Percentiles rank a stretch among this genome's conserved stretches.
phyloP scores from a whole-genome alignment of 257 asterid genomes.

The Petrea volubilis region DNA sequence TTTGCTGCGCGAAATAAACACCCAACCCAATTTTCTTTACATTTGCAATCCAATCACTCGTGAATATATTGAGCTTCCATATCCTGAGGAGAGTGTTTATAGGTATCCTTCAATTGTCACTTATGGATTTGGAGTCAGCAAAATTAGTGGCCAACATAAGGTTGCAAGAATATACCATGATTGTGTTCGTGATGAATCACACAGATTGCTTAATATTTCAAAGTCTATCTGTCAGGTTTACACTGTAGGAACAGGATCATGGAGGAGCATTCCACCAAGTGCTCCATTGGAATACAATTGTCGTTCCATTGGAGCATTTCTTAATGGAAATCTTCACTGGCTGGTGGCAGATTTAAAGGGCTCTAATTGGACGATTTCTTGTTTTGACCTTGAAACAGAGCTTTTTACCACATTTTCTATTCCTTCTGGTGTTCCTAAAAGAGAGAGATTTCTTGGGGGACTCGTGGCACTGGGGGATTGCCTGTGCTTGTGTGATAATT shows the following conservation, averaged over 20 bases:
- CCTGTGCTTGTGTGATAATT: conserved; percentile 32
- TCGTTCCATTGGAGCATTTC: conserved; percentile 11
- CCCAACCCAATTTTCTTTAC: background rate
- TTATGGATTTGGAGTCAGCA: conserved; percentile 48
- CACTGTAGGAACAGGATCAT: conserved; percentile 47
- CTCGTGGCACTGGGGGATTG: conserved; percentile 21
- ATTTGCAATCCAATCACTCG: conserved; percentile 48
- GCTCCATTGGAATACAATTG: background rate
- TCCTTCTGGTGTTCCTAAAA: background rate
- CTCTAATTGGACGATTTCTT: conserved; percentile 15
- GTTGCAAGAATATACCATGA: conserved; percentile 26
- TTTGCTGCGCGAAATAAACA: background rate
- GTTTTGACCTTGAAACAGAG: conserved; percentile 43
- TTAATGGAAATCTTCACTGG: conserved; percentile 52
- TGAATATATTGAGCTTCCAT: conserved; percentile 28
- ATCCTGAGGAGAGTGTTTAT: background rate
- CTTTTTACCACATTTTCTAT: conserved; percentile 22
- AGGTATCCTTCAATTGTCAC: conserved; percentile 10
- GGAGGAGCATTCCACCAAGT: conserved; percentile 25
- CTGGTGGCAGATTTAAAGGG: conserved; percentile 23
- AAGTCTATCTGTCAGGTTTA: conserved; percentile 32
- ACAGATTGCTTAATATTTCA: background rate
- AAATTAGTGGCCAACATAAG: conserved; percentile 24
- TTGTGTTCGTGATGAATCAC: background rate
- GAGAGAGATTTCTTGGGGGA: background rate